A percentile compares a stretch with the other conserved stretches of the same genome.
These are phyloP conservation scores for Pisolithus thermaeus DNA, from an alignment of 1,284 basidiomycete species.

Conservation along the genomic window DNA sequence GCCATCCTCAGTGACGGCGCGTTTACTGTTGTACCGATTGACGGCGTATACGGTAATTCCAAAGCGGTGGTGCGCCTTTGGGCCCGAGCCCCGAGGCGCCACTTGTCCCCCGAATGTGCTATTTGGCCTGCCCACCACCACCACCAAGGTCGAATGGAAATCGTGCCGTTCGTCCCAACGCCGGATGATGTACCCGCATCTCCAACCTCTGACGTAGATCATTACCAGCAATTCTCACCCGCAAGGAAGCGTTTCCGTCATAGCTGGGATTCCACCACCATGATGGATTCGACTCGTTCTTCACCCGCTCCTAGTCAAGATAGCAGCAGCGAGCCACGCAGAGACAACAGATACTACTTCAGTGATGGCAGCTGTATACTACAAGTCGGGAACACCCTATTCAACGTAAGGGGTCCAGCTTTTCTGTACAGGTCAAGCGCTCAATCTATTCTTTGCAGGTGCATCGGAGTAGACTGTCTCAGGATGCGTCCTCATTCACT, in stretches of 20 bases:
- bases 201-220: background rate
- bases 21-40: background rate
- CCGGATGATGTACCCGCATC: constrained; percentile 12
- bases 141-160: constrained; percentile 11
- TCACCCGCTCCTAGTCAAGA: constrained; percentile 8
- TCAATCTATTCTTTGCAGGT: constrained; percentile 37
- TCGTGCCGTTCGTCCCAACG: constrained; percentile 21
- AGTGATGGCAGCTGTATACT: constrained; percentile 58
- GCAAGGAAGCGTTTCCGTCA: constrained; percentile 6
- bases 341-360: constrained; percentile 40
- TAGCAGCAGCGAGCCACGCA: constrained; percentile 10
- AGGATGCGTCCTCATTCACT: constrained; percentile 56
- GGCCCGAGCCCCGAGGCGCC: no score
- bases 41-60: no score
- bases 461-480: constrained; percentile 56
- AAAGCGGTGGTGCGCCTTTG: no score
- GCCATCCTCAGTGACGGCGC: constrained; percentile 34
- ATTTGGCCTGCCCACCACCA: background rate
- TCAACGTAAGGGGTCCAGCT: constrained; percentile 45
- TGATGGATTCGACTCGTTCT: background rate
- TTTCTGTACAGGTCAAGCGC: background rate
- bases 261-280: constrained; percentile 5
- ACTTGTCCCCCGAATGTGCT: no score
- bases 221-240: constrained; percentile 1
- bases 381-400: constrained; percentile 52